Evolutionary conservation across 768 basidiomycete species (phyloP).

Genomic region (Suillus plorans): DNA sequence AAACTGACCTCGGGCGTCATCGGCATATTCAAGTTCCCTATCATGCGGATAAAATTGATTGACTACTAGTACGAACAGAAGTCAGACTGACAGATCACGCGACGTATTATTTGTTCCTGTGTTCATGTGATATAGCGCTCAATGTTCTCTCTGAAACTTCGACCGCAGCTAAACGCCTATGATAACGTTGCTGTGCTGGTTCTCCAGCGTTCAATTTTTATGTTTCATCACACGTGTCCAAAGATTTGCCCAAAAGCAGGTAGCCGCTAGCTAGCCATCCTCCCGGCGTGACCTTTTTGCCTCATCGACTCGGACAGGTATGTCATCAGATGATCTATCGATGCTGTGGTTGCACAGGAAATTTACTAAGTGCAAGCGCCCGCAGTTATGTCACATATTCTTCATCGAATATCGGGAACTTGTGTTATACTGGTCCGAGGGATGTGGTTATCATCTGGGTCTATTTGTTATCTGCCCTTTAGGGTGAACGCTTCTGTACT

Average conservation of each 20-base stretch:
- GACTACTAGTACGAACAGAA: too few relatives aligned
- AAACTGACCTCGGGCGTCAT: too few relatives aligned
- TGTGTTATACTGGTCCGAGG: background rate
- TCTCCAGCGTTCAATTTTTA: background rate
- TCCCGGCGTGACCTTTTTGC: background rate
- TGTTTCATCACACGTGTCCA: background rate
- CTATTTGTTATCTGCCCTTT: background rate
- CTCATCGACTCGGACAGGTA: background rate
- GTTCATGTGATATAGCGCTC: too few relatives aligned
- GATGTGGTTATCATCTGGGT: background rate
- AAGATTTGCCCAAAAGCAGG: background rate
- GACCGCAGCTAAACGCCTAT: background rate
- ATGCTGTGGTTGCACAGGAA: background rate
- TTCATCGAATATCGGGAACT: background rate
- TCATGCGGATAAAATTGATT: too few relatives aligned
- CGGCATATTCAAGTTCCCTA: too few relatives aligned
- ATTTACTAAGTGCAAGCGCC: background rate
- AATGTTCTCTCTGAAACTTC: background rate
- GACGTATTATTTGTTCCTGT: background rate
- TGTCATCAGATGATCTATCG: background rate
- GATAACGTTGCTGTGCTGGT: background rate
- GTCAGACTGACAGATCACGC: too few relatives aligned
- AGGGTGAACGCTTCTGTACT: background rate
- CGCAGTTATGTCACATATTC: background rate
- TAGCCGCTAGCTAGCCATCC: background rate